A percentile compares a stretch with the other conserved stretches of the same genome.
phyloP scores from a whole-genome alignment of 176 grass and related monocot genomes.

The Juncus inflexus region DNA sequence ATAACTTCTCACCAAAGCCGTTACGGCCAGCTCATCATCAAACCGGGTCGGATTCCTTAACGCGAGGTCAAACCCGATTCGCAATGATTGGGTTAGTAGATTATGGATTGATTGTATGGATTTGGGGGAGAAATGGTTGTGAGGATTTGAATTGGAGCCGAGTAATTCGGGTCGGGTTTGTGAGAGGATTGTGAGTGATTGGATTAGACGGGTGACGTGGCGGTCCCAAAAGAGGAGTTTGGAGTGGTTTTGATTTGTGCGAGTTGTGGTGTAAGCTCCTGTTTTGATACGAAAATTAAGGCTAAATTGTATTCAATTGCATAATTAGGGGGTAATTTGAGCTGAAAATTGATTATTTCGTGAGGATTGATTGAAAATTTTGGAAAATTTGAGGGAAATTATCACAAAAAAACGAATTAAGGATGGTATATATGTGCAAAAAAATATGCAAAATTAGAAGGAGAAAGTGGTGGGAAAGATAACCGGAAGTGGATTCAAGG shows the following conservation, averaged over 20 bases:
- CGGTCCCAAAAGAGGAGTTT: slow-evolving; percentile 66
- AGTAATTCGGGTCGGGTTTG: slow-evolving; percentile 42
- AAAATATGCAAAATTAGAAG: not conserved
- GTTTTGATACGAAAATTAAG: not conserved
- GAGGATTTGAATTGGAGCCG: not conserved
- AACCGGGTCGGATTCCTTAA: not conserved
- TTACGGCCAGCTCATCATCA: slow-evolving; percentile 48
- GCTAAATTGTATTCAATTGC: not conserved
- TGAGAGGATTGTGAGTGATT: slow-evolving; percentile 46
- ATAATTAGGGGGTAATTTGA: not conserved
- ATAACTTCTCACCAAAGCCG: slow-evolving; percentile 38
- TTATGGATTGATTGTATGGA: not conserved
- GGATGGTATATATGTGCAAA: not conserved
- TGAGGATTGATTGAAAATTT: not conserved
- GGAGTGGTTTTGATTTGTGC: slow-evolving; percentile 33
- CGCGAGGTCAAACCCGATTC: slow-evolving; percentile 37
- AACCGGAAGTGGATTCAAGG: slow-evolving; percentile 55
- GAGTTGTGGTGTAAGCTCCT: slow-evolving; percentile 80
- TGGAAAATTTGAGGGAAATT: not conserved
- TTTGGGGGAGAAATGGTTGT: not conserved
- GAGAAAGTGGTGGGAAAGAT: not conserved
- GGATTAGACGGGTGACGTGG: slow-evolving; percentile 61
- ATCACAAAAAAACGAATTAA: not conserved
- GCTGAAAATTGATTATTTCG: not conserved
- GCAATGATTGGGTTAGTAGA: slow-evolving; percentile 42